These are phyloP conservation scores for Lophiotrema nucula DNA, from an alignment of 495 filamentous ascomycete genomes.

Conservation along the genomic window DNA sequence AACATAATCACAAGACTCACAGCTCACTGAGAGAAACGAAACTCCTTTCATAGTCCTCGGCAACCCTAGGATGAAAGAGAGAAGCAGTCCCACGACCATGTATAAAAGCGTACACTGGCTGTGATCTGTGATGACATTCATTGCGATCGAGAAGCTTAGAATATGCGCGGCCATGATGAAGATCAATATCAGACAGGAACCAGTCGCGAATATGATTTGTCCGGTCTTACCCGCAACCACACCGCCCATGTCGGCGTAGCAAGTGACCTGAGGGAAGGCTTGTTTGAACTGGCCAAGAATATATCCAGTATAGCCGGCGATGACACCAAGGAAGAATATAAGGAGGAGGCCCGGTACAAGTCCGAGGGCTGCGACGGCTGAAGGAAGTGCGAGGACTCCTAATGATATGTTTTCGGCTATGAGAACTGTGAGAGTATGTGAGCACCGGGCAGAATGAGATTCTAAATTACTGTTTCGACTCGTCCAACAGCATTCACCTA, in stretches of 20 bases:
- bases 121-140: constrained; percentile 63
- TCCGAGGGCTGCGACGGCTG: constrained; percentile 33
- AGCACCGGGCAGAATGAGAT: no score
- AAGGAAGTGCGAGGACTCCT: constrained; percentile 38
- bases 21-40: constrained; percentile 59
- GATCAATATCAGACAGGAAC: constrained; percentile 64
- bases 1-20: constrained; percentile 43
- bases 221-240: constrained; percentile 63
- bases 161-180: constrained; percentile 79
- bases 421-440: constrained; percentile 31
- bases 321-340: constrained; percentile 59
- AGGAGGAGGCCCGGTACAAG: constrained; percentile 50
- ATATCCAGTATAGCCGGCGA: constrained; percentile 75
- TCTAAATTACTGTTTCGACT: no score
- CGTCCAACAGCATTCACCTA: no score
- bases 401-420: constrained; percentile 43
- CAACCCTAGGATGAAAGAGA: constrained; percentile 61
- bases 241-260: constrained; percentile 61
- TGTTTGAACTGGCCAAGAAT: constrained; percentile 74
- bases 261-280: constrained; percentile 57
- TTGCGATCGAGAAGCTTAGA: constrained; percentile 68
- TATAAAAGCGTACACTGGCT: constrained; percentile 50
- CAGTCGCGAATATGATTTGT: constrained; percentile 60
- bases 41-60: constrained; percentile 58
- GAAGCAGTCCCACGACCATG: constrained; percentile 50